Conservation (phyloP, 768 basidiomycete species). For the Russula sp. region DNA sequence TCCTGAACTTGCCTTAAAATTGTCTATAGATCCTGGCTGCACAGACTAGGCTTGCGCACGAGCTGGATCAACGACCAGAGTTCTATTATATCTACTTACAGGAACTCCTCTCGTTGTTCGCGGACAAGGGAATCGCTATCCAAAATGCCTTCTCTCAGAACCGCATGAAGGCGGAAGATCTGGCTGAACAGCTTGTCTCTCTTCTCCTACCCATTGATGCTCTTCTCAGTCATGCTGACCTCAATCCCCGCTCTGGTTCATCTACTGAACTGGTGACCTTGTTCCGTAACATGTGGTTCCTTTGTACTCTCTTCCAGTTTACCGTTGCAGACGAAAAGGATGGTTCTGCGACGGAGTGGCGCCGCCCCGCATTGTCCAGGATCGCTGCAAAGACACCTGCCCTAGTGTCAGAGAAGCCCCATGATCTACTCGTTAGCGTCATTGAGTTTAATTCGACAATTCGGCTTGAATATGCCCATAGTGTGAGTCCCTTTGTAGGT, state of each 20-base stretch:
- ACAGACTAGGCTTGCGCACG: constrained; percentile 82
- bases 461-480: constrained; percentile 74
- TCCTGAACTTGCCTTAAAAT: not conserved
- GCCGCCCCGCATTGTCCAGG: constrained; percentile 62
- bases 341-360: constrained; percentile 68
- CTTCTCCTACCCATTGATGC: constrained; percentile 88
- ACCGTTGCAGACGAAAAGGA: constrained; percentile 46
- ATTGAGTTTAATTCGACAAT: constrained; percentile 91
- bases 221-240: constrained; percentile 63
- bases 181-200: constrained; percentile 82
- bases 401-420: constrained; percentile 73
- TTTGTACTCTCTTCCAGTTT: constrained; percentile 82
- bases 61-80: constrained; percentile 65
- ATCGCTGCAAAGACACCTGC: constrained; percentile 85
- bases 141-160: constrained; percentile 71
- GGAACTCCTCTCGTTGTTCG: constrained; percentile 81
- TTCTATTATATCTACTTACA: constrained; percentile 71
- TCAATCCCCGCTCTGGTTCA: constrained; percentile 49
- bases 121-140: constrained; percentile 85
- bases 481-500: constrained; percentile 37
- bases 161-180: constrained; percentile 67
- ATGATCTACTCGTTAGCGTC: constrained; percentile 78
- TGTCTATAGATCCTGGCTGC: constrained; percentile 68
- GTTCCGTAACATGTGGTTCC: constrained; percentile 93
- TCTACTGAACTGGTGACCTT: constrained; percentile 57